Percentiles rank a stretch among this genome's conserved stretches.
These are phyloP conservation scores for Aspergillus bertholletiae DNA, from an alignment of 495 filamentous ascomycete genomes.

Conservation along the genomic window DNA sequence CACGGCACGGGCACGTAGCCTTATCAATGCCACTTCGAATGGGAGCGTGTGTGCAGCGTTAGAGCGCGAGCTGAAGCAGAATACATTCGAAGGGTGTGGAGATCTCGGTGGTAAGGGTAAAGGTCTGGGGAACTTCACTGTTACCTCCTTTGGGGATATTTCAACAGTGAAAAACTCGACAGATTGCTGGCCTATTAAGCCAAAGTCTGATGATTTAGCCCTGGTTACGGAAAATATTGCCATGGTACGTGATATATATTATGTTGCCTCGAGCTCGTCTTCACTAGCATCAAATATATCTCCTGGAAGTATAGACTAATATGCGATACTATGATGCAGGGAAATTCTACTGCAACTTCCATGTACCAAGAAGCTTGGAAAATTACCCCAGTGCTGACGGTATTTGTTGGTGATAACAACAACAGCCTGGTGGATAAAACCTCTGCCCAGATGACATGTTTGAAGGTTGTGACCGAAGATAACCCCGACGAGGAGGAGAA, in stretches of 20 bases:
- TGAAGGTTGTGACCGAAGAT: constrained; percentile 10
- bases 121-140: background rate
- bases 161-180: background rate
- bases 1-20: background rate
- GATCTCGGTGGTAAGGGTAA: background rate
- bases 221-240: background rate
- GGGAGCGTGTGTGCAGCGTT: background rate
- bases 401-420: background rate
- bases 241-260: background rate
- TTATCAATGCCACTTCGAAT: background rate
- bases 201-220: background rate
- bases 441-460: constrained; percentile 9
- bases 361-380: too few species aligned
- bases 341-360: too few species aligned
- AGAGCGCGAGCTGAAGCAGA: background rate
- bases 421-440: constrained; percentile 3
- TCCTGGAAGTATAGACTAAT: too few species aligned
- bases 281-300: too few species aligned
- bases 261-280: too few species aligned
- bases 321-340: too few species aligned
- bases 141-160: background rate
- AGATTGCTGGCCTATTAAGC: background rate
- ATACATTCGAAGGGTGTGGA: background rate
- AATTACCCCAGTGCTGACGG: too few species aligned
- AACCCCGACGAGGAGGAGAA: background rate